Conservation (phyloP, 805 yeast genomes). For the Teunomyces barrocoloradensis region DNA sequence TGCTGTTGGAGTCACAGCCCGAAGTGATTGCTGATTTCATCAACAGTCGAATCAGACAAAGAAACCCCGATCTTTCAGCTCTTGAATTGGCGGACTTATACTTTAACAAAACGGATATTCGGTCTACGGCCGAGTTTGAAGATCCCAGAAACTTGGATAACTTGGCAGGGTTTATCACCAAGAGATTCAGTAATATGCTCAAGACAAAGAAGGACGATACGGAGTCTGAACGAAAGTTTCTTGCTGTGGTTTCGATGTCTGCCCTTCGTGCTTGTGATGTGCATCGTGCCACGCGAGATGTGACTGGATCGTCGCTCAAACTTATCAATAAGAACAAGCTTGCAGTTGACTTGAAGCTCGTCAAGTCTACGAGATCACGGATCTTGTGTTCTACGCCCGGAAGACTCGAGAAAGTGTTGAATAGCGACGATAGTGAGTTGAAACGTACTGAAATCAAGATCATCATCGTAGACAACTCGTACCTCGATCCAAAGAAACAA, state of each 20-base stretch:
- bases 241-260: constrained; percentile 64
- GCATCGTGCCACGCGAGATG: constrained; percentile 54
- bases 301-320: constrained; percentile 59
- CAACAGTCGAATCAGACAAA: constrained; percentile 56
- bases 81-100: constrained; percentile 71
- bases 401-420: constrained; percentile 48
- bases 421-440: constrained; percentile 42
- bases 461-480: constrained; percentile 59
- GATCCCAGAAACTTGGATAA: constrained; percentile 54
- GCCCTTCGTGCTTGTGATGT: constrained; percentile 88
- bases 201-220: constrained; percentile 21
- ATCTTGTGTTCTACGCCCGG: constrained; percentile 66
- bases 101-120: constrained; percentile 53
- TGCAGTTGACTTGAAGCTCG: constrained; percentile 54
- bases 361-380: constrained; percentile 45
- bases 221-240: constrained; percentile 38
- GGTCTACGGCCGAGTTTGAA: constrained; percentile 60
- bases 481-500: constrained; percentile 59
- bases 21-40: constrained; percentile 67
- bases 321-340: constrained; percentile 73
- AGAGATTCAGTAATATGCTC: constrained; percentile 47
- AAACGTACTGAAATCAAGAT: constrained; percentile 45
- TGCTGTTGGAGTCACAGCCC: constrained; percentile 52
- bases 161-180: constrained; percentile 52
- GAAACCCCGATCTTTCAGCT: constrained; percentile 66